These are phyloP conservation scores for Aureobasidium sp. DNA, from an alignment of 2,329 filamentous ascomycete species.

Conservation along the genomic window DNA sequence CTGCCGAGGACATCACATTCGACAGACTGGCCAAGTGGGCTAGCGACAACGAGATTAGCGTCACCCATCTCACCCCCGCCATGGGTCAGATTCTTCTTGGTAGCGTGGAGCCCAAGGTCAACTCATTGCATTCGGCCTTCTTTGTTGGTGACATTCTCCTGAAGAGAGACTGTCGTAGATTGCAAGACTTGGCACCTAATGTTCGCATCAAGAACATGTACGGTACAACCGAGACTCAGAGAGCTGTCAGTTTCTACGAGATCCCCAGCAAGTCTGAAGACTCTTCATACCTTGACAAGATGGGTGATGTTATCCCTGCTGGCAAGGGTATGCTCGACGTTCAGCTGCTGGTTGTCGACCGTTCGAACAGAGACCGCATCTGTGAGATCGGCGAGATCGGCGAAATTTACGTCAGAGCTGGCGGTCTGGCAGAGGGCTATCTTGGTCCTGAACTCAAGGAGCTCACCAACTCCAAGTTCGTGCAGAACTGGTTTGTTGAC, in stretches of 20 bases:
- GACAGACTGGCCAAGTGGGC: constrained; percentile 88
- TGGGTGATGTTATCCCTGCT: constrained; percentile 71
- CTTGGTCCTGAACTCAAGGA: constrained; percentile 49
- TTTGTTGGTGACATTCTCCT: constrained; percentile 90
- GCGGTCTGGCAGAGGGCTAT: constrained; percentile 77
- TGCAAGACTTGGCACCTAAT: constrained; percentile 70
- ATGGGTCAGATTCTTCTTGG: constrained; percentile 96
- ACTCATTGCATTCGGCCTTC: constrained; percentile 66
- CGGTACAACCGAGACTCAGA: constrained; percentile 77
- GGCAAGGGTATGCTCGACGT: constrained; percentile 84
- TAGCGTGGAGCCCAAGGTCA: constrained; percentile 57
- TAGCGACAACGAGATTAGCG: constrained; percentile 61
- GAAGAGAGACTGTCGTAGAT: constrained; percentile 66
- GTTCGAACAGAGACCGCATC: constrained; percentile 55
- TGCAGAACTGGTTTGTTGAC: constrained; percentile 81
- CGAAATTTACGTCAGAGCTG: constrained; percentile 75
- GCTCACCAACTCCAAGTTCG: constrained; percentile 66
- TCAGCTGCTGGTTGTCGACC: constrained; percentile 76
- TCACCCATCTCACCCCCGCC: constrained; percentile 85
- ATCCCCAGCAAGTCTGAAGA: constrained; percentile 59
- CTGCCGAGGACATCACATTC: constrained; percentile 76
- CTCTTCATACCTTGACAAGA: constrained; percentile 52
- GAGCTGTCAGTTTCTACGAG: constrained; percentile 75
- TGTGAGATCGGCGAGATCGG: constrained; percentile 76
- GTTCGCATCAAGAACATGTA: constrained; percentile 77